A percentile compares a stretch with the other conserved stretches of the same genome.
Evolutionary conservation across 2,329 filamentous ascomycete genomes (phyloP).

Genomic region (Aspergillus sp.): DNA sequence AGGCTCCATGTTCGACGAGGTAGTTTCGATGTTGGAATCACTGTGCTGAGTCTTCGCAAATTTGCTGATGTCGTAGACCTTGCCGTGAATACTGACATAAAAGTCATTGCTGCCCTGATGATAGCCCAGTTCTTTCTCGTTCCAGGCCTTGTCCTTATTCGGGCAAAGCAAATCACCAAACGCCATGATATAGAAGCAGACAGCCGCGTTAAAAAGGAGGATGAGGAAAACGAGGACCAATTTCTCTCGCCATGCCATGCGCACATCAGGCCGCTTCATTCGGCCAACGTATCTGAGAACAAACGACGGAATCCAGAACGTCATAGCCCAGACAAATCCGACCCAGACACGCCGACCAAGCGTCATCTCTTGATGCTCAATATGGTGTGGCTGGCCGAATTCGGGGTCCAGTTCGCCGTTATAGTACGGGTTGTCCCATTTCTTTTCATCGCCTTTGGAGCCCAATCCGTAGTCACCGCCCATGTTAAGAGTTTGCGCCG

Average conservation of each 20-base stretch:
- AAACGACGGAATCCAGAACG: conserved; percentile 93
- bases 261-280: conserved; percentile 96
- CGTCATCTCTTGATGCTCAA: conserved; percentile 68
- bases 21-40: conserved; percentile 64
- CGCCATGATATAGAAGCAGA: conserved; percentile 89
- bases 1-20: conserved; percentile 65
- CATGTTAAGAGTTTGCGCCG: conserved; percentile 57
- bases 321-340: conserved; percentile 76
- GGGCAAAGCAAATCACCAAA: conserved; percentile 87
- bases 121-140: conserved; percentile 62
- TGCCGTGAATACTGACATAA: conserved; percentile 82
- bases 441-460: conserved; percentile 75
- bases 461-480: conserved; percentile 88
- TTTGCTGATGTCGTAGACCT: conserved; percentile 87
- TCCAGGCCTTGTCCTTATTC: conserved; percentile 89
- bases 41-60: conserved; percentile 87
- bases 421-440: conserved; percentile 69
- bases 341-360: conserved; percentile 74
- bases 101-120: conserved; percentile 76
- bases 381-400: conserved; percentile 70
- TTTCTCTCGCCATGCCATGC: conserved; percentile 97
- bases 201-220: conserved; percentile 71
- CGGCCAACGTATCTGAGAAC: conserved; percentile 77
- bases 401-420: conserved; percentile 74
- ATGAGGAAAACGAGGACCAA: conserved; percentile 80